Conservation (phyloP, 768 basidiomycete genomes). For the Trametes punicea region DNA sequence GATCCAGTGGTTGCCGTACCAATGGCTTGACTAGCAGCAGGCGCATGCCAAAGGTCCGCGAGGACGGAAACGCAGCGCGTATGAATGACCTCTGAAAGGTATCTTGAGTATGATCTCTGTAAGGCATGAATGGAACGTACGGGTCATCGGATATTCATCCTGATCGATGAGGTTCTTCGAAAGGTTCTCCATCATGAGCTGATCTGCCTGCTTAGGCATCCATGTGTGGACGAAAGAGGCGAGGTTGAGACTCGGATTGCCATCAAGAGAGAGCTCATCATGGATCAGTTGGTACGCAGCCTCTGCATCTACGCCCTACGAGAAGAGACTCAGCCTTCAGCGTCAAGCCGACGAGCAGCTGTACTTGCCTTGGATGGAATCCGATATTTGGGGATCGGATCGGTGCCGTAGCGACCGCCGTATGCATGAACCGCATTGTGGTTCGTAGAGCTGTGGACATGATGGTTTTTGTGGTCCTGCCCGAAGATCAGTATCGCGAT, state of each 20-base stretch:
- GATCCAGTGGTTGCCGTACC: slow-evolving; percentile 72
- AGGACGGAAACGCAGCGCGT: slow-evolving; percentile 51
- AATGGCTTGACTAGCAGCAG: slow-evolving; percentile 49
- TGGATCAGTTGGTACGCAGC: slow-evolving; percentile 55
- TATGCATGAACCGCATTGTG: slow-evolving; percentile 44
- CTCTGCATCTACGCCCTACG: slow-evolving; percentile 53
- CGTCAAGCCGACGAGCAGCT: background rate
- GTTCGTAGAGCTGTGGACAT: slow-evolving; percentile 34
- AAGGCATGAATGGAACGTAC: slow-evolving; percentile 24
- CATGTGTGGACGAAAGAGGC: slow-evolving; percentile 69
- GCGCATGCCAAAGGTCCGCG: slow-evolving; percentile 67
- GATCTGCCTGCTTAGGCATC: slow-evolving; percentile 51
- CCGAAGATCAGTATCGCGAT: background rate
- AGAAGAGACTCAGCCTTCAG: background rate
- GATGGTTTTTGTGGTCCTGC: slow-evolving; percentile 32
- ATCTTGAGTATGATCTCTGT: background rate
- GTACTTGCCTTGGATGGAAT: slow-evolving; percentile 49
- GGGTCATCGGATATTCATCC: slow-evolving; percentile 65
- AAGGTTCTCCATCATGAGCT: slow-evolving; percentile 61
- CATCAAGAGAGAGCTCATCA: slow-evolving; percentile 60
- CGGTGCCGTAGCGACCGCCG: slow-evolving; percentile 62
- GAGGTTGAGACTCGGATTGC: slow-evolving; percentile 55
- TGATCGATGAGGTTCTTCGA: slow-evolving; percentile 67
- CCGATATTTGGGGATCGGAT: slow-evolving; percentile 66
- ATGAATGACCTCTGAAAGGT: slow-evolving; percentile 38